Evolutionary conservation across 805 yeast genomes (phyloP).

Genomic region (Kodamaea kakaduensis): DNA sequence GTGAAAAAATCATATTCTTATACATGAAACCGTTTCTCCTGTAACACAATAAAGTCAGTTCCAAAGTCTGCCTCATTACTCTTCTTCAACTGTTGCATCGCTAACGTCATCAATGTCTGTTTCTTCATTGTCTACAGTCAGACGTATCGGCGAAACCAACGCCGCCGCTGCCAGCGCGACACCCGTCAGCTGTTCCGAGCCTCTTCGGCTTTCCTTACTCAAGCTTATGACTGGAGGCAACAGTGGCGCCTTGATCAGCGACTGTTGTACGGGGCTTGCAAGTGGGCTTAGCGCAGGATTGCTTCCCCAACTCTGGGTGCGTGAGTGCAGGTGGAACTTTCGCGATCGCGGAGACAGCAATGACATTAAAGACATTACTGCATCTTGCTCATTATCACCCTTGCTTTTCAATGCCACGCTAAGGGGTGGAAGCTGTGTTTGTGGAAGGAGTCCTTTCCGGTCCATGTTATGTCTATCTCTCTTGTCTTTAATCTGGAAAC

Average conservation of each 20-base stretch:
- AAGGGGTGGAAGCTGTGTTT: conserved; percentile 26
- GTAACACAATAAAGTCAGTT: no score
- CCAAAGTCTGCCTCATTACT: conserved; percentile 1
- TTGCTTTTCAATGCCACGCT: conserved; percentile 20
- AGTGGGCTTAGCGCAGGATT: conserved; percentile 10
- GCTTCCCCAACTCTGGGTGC: conserved; percentile 11
- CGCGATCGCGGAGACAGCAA: conserved; percentile 45
- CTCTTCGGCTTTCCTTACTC: conserved; percentile 7
- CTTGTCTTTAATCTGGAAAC: background rate
- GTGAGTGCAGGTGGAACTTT: conserved; percentile 14
- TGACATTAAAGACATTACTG: conserved; percentile 52
- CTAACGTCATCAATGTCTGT: conserved; percentile 14
- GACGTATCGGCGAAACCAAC: conserved; percentile 3
- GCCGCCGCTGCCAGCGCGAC: conserved; percentile 5
- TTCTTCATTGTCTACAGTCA: conserved; percentile 13
- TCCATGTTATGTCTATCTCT: background rate
- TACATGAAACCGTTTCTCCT: no score
- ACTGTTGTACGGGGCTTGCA: conserved; percentile 12
- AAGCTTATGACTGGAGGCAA: conserved; percentile 12
- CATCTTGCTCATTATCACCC: conserved; percentile 47
- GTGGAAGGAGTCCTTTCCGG: background rate
- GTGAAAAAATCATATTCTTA: no score
- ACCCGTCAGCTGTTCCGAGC: conserved; percentile 4
- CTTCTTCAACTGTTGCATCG: conserved; percentile 15
- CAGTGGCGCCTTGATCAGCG: conserved; percentile 4